Base-by-base conservation (phyloP, 2,329 filamentous ascomycete species). In the Moelleriella libera region DNA sequence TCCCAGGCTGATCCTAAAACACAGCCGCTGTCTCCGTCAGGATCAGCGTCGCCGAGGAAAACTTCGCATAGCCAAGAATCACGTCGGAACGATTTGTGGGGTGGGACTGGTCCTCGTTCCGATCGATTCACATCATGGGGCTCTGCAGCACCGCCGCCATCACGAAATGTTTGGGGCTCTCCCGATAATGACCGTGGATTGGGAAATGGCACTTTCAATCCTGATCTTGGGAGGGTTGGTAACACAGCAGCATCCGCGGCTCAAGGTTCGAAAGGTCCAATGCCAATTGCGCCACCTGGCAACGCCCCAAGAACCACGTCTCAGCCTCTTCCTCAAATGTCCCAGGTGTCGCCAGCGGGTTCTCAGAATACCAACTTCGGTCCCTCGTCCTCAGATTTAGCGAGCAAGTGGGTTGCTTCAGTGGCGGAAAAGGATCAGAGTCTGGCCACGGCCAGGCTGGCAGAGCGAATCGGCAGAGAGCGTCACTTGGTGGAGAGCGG, bases 151-250 rank as follows among this genome's bases (percentile, higher is more conserved):
- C 72, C 71, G 44, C 65, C 68, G 43, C 52, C 67, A 9, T 61
- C 70, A 10, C 70, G 74, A 44, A 86, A 83, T 58, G 82, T 88
- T 14, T 89, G 85, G 85, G 84, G 80, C 14, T 78, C 83, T 42
- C 82, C 80, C n/a, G 78, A 78, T 47, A 82, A 76, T 55, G 80
- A 85, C 53, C 75, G 80, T 47, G 80, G 78, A 9, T 78, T 89
- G 21, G 85, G 85, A 4, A 89, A 89, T 60, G 85, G 85, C 42
- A 87, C 83, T 0, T 89, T 89, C 57, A 79, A 76, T 48, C 71
- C 77, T 10, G 77, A 80, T 53, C 69, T 83, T 46, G 72, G 71
- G 30, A 68, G 69, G 43, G 60, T 71, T 14, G 64, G 74, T 10
- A 66, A 68, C 46, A 61, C 69, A 5, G 34, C 58, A 9, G 49